Evolutionary conservation across 192 early-diverging fungal species (phyloP).

Genomic region (Piromyces sp.): DNA sequence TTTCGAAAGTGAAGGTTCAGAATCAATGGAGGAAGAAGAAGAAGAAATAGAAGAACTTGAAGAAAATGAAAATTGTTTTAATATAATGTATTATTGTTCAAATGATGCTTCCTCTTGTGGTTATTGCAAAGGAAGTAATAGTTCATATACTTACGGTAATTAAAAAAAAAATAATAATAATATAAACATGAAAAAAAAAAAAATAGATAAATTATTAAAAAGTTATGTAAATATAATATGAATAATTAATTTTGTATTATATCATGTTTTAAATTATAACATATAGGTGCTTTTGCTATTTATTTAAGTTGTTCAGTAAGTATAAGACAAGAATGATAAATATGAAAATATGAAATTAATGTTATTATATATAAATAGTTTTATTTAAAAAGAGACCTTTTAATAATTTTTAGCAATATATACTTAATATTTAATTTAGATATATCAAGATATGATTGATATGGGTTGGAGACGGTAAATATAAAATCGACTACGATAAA

Average conservation of each 20-base stretch:
- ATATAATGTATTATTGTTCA: not conserved
- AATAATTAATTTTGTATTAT: too few species aligned
- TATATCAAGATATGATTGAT: not conserved
- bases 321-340: too few species aligned
- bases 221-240: too few species aligned
- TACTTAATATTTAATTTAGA: constrained; percentile 17
- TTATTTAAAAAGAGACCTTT: too few species aligned
- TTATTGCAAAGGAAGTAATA: constrained; percentile 37
- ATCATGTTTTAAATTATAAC: too few species aligned
- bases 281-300: constrained; percentile 22
- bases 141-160: constrained; percentile 40
- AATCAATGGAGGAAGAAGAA: not conserved
- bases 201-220: too few species aligned
- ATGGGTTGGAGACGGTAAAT: not conserved
- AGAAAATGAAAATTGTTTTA: not conserved
- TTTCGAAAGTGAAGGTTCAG: not conserved
- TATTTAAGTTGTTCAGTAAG: not conserved
- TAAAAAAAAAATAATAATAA: too few species aligned
- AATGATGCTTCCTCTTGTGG: constrained; percentile 27
- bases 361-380: too few species aligned
- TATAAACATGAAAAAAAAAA: too few species aligned
- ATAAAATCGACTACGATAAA: too few species aligned
- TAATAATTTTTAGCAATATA: too few species aligned
- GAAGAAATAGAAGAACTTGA: not conserved
- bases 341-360: too few species aligned